A percentile compares a stretch with the other conserved stretches of the same genome.
These are phyloP conservation scores for Calocera cornea DNA, from an alignment of 768 basidiomycete genomes.

Conservation along the genomic window DNA sequence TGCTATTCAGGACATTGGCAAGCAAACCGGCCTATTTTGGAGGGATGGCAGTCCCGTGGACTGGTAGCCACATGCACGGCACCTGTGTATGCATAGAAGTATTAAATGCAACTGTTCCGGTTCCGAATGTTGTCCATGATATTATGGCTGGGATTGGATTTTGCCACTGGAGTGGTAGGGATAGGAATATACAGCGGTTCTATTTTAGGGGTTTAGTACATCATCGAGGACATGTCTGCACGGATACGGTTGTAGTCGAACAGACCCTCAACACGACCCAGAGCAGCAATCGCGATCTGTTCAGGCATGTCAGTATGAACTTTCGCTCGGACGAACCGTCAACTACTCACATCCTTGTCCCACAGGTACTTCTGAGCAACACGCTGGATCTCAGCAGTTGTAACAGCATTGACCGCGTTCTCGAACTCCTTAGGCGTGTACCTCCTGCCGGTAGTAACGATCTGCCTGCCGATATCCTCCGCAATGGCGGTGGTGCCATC, in stretches of 20 bases:
- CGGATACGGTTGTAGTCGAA: slow-evolving; percentile 78
- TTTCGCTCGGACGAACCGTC: not conserved
- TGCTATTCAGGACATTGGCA: not conserved
- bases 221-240: slow-evolving; percentile 30
- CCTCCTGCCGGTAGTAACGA: slow-evolving; percentile 84
- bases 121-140: not conserved
- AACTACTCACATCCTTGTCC: slow-evolving; percentile 73
- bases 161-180: slow-evolving; percentile 1
- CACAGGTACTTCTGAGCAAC: slow-evolving; percentile 94
- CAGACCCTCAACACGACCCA: slow-evolving; percentile 82
- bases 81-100: not conserved
- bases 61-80: not conserved
- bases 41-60: not conserved
- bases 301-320: slow-evolving; percentile 8
- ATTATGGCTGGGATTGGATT: slow-evolving; percentile 5
- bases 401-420: slow-evolving; percentile 79
- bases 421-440: slow-evolving; percentile 90
- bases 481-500: slow-evolving; percentile 96
- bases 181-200: slow-evolving; percentile 4
- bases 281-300: slow-evolving; percentile 73
- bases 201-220: slow-evolving; percentile 22
- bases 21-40: not conserved
- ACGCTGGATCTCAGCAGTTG: slow-evolving; percentile 75
- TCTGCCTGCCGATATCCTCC: slow-evolving; percentile 95
- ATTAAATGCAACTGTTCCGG: not conserved